phyloP scores from a whole-genome alignment of 2,329 filamentous ascomycete genomes.

The Ustilaginoidea virens region DNA sequence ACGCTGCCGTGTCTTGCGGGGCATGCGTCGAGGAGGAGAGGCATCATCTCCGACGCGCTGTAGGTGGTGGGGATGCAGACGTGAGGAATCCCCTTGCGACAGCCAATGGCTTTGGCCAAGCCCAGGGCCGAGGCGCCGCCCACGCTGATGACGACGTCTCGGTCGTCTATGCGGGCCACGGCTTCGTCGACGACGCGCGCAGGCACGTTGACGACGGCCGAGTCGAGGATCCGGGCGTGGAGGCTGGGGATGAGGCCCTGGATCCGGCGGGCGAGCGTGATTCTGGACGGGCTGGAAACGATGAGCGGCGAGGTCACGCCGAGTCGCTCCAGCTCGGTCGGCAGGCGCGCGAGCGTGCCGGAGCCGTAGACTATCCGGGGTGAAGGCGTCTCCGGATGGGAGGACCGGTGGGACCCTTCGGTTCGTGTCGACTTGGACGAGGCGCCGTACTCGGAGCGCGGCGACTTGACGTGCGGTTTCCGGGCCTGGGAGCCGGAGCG shows the following conservation, averaged over 20 bases:
- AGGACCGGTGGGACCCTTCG: constrained; percentile 2
- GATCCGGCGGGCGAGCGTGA: constrained; percentile 17
- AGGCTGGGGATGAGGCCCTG: constrained; percentile 18
- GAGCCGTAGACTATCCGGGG: constrained; percentile 20
- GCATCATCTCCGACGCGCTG: constrained; percentile 44
- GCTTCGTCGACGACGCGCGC: constrained; percentile 14
- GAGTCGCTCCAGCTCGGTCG: constrained; percentile 18
- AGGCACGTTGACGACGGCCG: constrained; percentile 15
- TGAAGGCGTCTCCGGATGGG: constrained; percentile 5
- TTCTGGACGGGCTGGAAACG: constrained; percentile 22
- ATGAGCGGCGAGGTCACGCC: constrained; percentile 19
- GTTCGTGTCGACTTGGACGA: constrained; percentile 4
- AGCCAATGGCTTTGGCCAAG: constrained; percentile 37
- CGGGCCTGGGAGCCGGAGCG: constrained; percentile 2
- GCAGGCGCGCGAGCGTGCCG: constrained; percentile 16
- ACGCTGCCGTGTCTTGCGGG: constrained; percentile 7
- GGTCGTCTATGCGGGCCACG: constrained; percentile 15
- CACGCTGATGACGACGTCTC: constrained; percentile 44
- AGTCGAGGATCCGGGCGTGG: constrained; percentile 17
- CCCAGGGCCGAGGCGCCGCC: constrained; percentile 48
- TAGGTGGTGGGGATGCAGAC: constrained; percentile 46
- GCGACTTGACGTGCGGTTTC: neutral
- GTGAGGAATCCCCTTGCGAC: constrained; percentile 37
- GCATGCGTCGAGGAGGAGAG: constrained; percentile 6
- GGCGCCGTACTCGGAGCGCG: neutral